Percentiles rank a stretch among this genome's conserved stretches.
Evolutionary conservation across 768 basidiomycete genomes (phyloP).

Genomic region (Auricularia heimuer): DNA sequence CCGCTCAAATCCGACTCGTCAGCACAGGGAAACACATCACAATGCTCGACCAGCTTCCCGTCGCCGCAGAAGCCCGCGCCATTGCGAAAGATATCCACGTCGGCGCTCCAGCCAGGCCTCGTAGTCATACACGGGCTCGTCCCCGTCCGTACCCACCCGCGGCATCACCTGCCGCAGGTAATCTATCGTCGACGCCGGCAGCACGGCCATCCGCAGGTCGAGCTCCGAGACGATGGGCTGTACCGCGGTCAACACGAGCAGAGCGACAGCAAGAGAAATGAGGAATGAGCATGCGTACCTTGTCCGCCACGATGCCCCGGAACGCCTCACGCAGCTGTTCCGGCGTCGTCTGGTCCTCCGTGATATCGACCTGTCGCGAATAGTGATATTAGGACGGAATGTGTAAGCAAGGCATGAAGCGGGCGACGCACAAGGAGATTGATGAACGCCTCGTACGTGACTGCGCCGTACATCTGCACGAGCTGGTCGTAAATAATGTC

Average conservation of each 20-base stretch:
- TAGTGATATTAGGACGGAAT: conserved; percentile 1
- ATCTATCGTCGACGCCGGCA: conserved; percentile 65
- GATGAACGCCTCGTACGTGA: conserved; percentile 90
- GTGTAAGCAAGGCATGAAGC: not conserved
- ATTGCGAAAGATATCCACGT: no score
- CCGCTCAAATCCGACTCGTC: no score
- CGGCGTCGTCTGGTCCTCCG: conserved; percentile 87
- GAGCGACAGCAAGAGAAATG: not conserved
- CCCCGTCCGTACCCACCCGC: conserved; percentile 3
- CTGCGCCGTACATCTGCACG: conserved; percentile 70
- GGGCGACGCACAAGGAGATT: conserved; percentile 62
- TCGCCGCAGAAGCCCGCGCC: no score
- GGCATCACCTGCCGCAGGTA: conserved; percentile 84
- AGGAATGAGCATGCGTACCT: conserved; percentile 38
- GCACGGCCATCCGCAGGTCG: conserved; percentile 74
- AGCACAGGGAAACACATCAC: no score
- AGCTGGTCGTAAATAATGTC: conserved; percentile 74
- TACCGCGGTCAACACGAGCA: conserved; percentile 3
- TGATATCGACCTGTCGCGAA: conserved; percentile 71
- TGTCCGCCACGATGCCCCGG: conserved; percentile 81
- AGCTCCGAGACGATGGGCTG: conserved; percentile 91
- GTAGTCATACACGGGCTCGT: conserved; percentile 69
- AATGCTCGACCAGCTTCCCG: no score
- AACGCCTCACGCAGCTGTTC: conserved; percentile 91
- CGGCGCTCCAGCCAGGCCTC: conserved; percentile 59